Base-by-base conservation (phyloP, 768 basidiomycete species). In the Termitomyces sp. region DNA sequence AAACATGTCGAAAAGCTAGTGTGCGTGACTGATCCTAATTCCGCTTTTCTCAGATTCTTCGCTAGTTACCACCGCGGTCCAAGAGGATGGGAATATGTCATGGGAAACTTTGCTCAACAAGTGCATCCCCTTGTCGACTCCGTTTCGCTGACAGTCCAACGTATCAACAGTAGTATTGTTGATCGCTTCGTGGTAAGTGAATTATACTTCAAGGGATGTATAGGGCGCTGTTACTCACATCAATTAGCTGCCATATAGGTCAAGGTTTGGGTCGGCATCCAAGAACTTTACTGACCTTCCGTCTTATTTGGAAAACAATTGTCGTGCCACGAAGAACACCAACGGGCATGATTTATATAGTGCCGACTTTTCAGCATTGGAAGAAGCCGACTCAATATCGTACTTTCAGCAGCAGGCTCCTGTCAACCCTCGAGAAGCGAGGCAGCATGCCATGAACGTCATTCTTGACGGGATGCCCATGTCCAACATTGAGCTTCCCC, bases 71-170 rank as follows among this genome's bases (percentile, higher is more conserved):
- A 67, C 46, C 72, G 73, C 16, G 72, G 74, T 34, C 59, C 71
- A 27, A 62, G 63, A 36, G 69, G 75, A 26, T 79, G 78, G 77
- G 65, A 70, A 33, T 80, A 79, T 55, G 64, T 68, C 51, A 74
- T 82, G 75, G 80, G 79, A 20, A 81, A 83, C 59, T 86, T 86
- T 67, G 84, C 82, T 1, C 77, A 79, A 56, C 75, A 79, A 59
- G 71, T 75, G 7, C 81, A 82, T 37, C 84, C 85, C 26, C 69
- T 83, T 8, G 66, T 65, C 26, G 84, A 86, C 62, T 73, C 69
- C 7, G 83, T 80, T n/a, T 74, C 73, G 9, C 70, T 86, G 53
- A 79, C 76, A 0, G 71, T 86, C 32, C 74, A 77, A 61, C 78
- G 77, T 22, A 67, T 73, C 51, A 75, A 77, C 58, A 73, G 68